Conservation (phyloP, 148 eudicot species). For the Vaccinium myrtillus region DNA sequence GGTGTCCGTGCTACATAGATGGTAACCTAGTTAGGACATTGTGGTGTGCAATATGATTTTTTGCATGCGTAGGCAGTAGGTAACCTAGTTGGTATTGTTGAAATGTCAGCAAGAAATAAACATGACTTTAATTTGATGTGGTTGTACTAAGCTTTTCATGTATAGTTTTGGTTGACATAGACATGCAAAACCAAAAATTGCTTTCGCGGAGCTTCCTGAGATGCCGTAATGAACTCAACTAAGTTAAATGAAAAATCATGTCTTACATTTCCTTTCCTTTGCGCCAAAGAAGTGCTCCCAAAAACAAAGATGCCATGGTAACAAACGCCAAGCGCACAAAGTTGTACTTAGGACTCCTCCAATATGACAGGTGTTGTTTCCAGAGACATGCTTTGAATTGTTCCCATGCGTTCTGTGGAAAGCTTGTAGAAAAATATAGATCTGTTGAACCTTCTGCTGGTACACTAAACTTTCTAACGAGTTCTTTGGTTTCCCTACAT, state of each 20-base stretch:
- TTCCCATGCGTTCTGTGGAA: conserved; percentile 31
- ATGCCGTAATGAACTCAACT: not conserved
- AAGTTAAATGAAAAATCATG: not conserved
- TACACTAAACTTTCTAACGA: conserved; percentile 26
- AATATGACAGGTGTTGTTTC: conserved; percentile 58
- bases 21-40: not conserved
- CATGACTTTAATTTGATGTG: no score
- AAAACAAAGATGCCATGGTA: conserved; percentile 17
- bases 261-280: conserved; percentile 42
- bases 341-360: conserved; percentile 56
- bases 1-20: no score
- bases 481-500: conserved; percentile 13
- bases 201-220: not conserved
- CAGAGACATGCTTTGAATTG: conserved; percentile 53
- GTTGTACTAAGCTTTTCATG: no score
- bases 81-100: not conserved
- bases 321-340: conserved; percentile 29
- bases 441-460: conserved; percentile 30
- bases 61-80: not conserved
- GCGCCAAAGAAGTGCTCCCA: conserved; percentile 48
- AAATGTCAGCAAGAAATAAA: no score
- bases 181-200: no score
- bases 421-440: conserved; percentile 34
- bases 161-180: not conserved
- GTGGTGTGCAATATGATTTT: not conserved